Evolutionary conservation across 75 land plant species (phyloP).

Genomic region (Chamaecyparis obtusa): DNA sequence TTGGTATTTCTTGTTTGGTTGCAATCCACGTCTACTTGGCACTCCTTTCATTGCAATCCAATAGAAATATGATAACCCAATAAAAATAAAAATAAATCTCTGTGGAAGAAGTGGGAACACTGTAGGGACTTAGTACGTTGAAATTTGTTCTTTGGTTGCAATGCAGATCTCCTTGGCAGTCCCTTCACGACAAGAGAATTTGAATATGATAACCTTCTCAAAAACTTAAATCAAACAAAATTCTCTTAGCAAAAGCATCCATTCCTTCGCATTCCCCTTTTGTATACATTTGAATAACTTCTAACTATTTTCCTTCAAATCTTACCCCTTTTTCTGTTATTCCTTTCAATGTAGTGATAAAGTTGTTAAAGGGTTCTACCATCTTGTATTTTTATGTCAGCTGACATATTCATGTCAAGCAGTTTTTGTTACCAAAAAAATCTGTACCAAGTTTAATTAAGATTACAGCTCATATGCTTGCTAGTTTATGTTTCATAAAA

Average conservation of each 20-base stretch:
- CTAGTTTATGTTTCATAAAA: background rate
- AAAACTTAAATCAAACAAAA: too few species aligned
- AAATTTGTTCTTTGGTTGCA: background rate
- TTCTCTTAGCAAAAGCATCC: background rate
- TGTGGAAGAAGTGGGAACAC: background rate
- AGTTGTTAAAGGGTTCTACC: background rate
- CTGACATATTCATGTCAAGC: background rate
- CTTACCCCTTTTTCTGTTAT: background rate
- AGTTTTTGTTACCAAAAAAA: background rate
- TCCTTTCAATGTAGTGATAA: too few species aligned
- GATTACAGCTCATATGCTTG: background rate
- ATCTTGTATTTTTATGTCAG: background rate
- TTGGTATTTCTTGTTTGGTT: background rate
- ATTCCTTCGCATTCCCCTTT: background rate
- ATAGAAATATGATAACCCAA: background rate
- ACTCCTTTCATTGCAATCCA: background rate
- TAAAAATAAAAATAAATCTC: too few species aligned
- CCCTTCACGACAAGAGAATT: background rate
- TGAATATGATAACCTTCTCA: background rate
- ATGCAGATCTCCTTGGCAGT: background rate
- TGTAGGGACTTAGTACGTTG: too few species aligned
- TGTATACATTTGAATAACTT: too few species aligned
- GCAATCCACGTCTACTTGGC: background rate
- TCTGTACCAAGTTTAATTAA: background rate
- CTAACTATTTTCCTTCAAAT: background rate